Evolutionary conservation across 495 filamentous ascomycete species (phyloP).

Genomic region (Collariella sp.): DNA sequence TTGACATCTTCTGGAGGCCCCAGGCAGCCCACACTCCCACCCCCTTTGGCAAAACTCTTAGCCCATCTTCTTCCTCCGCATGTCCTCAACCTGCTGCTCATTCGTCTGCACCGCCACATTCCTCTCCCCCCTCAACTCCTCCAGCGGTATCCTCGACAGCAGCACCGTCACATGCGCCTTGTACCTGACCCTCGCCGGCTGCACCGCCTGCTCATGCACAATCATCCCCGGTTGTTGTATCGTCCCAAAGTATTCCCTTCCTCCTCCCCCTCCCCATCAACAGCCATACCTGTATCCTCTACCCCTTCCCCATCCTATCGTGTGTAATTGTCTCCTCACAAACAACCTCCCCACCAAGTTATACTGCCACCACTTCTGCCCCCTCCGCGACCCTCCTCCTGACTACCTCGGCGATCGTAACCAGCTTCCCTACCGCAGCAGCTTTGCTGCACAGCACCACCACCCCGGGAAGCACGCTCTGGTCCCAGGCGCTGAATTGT

Average conservation of each 20-base stretch:
- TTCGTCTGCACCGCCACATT: conserved; percentile 33
- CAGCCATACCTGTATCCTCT: conserved; percentile 30
- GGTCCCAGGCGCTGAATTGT: conserved; percentile 27
- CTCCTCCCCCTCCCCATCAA: conserved; percentile 19
- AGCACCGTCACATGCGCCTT: conserved; percentile 50
- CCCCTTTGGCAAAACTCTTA: too few relatives aligned
- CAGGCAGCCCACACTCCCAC: too few relatives aligned
- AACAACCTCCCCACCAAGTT: conserved; percentile 37
- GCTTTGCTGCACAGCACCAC: conserved; percentile 47
- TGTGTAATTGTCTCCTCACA: too few relatives aligned
- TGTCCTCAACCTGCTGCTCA: conserved; percentile 19
- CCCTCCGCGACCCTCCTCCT: conserved; percentile 49
- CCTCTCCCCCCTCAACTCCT: conserved; percentile 34
- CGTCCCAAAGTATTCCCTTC: conserved; percentile 47
- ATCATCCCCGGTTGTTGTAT: conserved; percentile 41
- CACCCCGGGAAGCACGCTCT: conserved; percentile 21
- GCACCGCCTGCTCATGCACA: conserved; percentile 35
- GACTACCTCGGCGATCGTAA: conserved; percentile 56
- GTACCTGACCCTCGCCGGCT: conserved; percentile 21
- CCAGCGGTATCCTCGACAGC: conserved; percentile 46
- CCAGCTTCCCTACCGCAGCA: conserved; percentile 47
- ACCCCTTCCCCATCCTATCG: too few relatives aligned
- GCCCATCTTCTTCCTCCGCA: conserved; percentile 18
- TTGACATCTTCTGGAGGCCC: too few relatives aligned
- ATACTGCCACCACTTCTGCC: conserved; percentile 55